Conservation (phyloP, 495 filamentous ascomycete genomes). For the Daldinia concentrica region DNA sequence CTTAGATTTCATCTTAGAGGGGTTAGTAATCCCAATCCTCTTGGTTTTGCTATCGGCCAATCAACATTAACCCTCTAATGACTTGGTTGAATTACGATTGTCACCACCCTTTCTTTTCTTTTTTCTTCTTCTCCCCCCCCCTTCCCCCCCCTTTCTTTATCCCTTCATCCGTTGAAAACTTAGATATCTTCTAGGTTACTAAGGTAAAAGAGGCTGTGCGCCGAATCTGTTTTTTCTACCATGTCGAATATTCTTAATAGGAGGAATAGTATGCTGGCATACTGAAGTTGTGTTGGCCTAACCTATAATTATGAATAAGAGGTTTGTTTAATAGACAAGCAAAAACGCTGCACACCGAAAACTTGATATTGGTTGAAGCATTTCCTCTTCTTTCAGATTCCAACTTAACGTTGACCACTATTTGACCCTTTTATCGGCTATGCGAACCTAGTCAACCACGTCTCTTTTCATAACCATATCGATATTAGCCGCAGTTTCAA, state of each 20-base stretch:
- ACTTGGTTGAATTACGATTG: conserved; percentile 1
- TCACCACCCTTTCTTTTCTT: background rate
- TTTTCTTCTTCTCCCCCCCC: too few relatives aligned
- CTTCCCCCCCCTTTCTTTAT: background rate
- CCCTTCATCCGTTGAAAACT: background rate
- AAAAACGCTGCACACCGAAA: background rate
- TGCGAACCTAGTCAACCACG: background rate
- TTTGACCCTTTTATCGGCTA: background rate
- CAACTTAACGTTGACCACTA: background rate
- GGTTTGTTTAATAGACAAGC: background rate
- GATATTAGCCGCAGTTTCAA: background rate
- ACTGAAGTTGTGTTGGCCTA: background rate
- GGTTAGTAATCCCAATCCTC: background rate
- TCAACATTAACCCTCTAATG: conserved; percentile 2
- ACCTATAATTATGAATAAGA: background rate
- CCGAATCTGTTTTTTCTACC: background rate
- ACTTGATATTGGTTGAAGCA: background rate
- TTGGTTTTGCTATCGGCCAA: conserved; percentile 1
- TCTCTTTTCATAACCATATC: background rate
- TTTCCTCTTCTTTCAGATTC: background rate
- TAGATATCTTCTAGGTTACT: background rate
- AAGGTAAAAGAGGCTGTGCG: too few relatives aligned
- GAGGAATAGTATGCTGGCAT: background rate
- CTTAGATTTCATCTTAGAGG: background rate
- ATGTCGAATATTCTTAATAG: background rate